Evolutionary conservation across 768 basidiomycete genomes (phyloP).

Genomic region (Phylloporus arenicola): DNA sequence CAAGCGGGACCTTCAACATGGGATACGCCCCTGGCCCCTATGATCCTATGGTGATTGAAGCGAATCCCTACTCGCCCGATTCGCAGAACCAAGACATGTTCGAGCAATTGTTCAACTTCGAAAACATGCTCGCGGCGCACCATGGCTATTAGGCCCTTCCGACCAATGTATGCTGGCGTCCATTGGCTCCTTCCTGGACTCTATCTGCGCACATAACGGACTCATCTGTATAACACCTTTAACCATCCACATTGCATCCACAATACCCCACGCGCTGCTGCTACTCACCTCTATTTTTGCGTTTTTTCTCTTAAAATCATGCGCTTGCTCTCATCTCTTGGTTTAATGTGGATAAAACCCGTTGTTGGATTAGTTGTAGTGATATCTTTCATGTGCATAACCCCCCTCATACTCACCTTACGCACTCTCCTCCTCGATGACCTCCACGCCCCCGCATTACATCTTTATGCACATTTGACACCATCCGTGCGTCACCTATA

Average conservation of each 20-base stretch:
- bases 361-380: constrained; percentile 36
- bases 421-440: constrained; percentile 12
- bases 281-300: constrained; percentile 15
- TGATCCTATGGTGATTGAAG: constrained; percentile 26
- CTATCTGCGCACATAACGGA: constrained; percentile 21
- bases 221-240: constrained; percentile 29
- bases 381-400: constrained; percentile 29
- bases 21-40: constrained; percentile 21
- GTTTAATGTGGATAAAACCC: constrained; percentile 31
- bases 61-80: constrained; percentile 28
- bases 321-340: constrained; percentile 19
- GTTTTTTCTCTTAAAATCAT: constrained; percentile 11
- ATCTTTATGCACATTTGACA: constrained; percentile 4
- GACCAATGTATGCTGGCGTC: constrained; percentile 35
- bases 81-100: constrained; percentile 32
- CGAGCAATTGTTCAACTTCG: constrained; percentile 34
- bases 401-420: constrained; percentile 21
- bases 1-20: constrained; percentile 13
- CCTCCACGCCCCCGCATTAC: background rate
- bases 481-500: constrained; percentile 22
- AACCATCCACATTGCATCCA: constrained; percentile 20
- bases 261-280: constrained; percentile 29
- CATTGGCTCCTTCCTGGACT: constrained; percentile 29
- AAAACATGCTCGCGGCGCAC: constrained; percentile 30
- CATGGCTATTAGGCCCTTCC: constrained; percentile 28